Evolutionary conservation across 2,329 filamentous ascomycete genomes (phyloP).

Genomic region (Calycina marina): DNA sequence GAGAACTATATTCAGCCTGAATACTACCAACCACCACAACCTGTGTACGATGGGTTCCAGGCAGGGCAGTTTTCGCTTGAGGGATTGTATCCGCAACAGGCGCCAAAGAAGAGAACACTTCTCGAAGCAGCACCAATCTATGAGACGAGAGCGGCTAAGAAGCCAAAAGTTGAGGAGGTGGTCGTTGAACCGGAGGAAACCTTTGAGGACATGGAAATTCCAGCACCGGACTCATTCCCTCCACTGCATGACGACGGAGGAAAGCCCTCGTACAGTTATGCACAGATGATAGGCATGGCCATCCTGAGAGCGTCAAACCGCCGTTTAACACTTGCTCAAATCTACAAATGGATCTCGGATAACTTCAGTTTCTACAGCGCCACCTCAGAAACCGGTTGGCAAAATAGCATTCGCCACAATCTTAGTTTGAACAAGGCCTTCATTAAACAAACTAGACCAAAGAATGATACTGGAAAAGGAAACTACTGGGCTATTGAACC

Average conservation of each 20-base stretch:
- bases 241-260: slow-evolving; percentile 68
- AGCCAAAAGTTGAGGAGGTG: slow-evolving; percentile 40
- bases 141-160: slow-evolving; percentile 54
- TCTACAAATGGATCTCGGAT: slow-evolving; percentile 99
- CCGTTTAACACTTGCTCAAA: slow-evolving; percentile 79
- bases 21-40: slow-evolving; percentile 32
- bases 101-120: slow-evolving; percentile 43
- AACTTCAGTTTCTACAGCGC: slow-evolving; percentile 80
- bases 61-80: slow-evolving; percentile 34
- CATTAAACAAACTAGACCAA: slow-evolving; percentile 86
- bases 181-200: slow-evolving; percentile 28
- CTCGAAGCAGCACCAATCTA: slow-evolving; percentile 61
- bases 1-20: slow-evolving; percentile 37
- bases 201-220: slow-evolving; percentile 21
- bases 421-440: slow-evolving; percentile 95
- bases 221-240: slow-evolving; percentile 49
- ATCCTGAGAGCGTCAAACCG: slow-evolving; percentile 76
- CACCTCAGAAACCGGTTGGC: slow-evolving; percentile 78
- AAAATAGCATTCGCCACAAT: slow-evolving; percentile 98
- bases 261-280: slow-evolving; percentile 89
- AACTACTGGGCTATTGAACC: slow-evolving; percentile 92
- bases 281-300: slow-evolving; percentile 90
- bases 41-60: slow-evolving; percentile 16
- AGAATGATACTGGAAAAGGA: slow-evolving; percentile 93
- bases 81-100: slow-evolving; percentile 34